phyloP scores from a whole-genome alignment of 805 yeast genomes.

The Candida taoyuanica region DNA sequence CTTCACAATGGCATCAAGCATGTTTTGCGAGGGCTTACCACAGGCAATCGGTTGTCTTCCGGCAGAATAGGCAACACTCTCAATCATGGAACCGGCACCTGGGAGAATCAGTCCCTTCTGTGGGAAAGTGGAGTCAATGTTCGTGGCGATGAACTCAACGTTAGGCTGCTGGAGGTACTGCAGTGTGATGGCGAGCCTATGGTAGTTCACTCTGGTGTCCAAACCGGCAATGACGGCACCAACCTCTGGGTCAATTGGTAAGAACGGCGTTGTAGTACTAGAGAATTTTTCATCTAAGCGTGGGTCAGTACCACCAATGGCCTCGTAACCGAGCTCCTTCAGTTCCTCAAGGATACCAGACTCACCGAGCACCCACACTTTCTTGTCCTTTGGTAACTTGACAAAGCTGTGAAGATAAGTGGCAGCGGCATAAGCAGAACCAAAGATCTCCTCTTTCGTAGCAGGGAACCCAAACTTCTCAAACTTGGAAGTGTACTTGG shows the following conservation, averaged over 20 bases:
- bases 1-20: conserved; percentile 84
- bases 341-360: conserved; percentile 81
- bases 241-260: conserved; percentile 62
- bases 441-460: conserved; percentile 71
- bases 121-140: conserved; percentile 93
- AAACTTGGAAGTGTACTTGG: conserved; percentile 72
- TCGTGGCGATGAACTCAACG: conserved; percentile 83
- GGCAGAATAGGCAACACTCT: conserved; percentile 65
- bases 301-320: conserved; percentile 83
- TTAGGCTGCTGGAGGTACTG: conserved; percentile 66
- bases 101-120: conserved; percentile 80
- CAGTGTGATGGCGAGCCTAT: conserved; percentile 74
- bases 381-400: conserved; percentile 66
- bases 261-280: conserved; percentile 49
- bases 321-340: conserved; percentile 62
- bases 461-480: conserved; percentile 44
- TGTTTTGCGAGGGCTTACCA: conserved; percentile 86
- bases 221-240: conserved; percentile 91
- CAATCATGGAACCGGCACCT: conserved; percentile 92
- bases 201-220: conserved; percentile 72
- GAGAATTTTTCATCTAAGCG: conserved; percentile 48
- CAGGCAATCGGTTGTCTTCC: conserved; percentile 86
- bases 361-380: conserved; percentile 89
- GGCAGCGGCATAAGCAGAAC: conserved; percentile 89
- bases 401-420: conserved; percentile 75